phyloP scores from a whole-genome alignment of 768 basidiomycete species.

The Amanita subjunquillea region DNA sequence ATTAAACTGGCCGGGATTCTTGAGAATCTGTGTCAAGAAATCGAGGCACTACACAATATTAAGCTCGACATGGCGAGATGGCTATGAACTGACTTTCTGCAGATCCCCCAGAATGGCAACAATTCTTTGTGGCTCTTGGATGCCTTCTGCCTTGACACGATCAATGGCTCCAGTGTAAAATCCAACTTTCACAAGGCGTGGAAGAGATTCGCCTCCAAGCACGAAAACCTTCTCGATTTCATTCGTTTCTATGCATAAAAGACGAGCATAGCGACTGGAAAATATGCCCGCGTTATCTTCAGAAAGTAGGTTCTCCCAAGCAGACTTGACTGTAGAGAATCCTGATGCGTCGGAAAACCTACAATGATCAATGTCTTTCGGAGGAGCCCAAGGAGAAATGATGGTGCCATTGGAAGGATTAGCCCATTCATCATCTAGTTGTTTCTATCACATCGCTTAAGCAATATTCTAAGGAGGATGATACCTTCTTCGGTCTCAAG shows the following conservation, averaged over 20 bases:
- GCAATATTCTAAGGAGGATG: neutral
- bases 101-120: neutral
- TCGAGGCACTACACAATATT: neutral
- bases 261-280: neutral
- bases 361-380: neutral
- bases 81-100: neutral
- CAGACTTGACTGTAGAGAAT: neutral
- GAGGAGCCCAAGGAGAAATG: neutral
- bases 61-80: neutral
- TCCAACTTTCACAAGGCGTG: neutral
- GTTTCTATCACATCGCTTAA: neutral
- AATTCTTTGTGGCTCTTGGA: conserved; percentile 1
- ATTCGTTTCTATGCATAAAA: neutral
- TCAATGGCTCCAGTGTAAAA: neutral
- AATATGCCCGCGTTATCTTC: neutral
- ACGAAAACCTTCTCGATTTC: neutral
- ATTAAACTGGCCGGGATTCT: neutral
- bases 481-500: conserved; percentile 1
- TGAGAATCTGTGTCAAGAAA: neutral
- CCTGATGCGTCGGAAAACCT: neutral
- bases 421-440: neutral
- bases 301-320: neutral
- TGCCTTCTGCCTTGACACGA: neutral
- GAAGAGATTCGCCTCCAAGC: neutral
- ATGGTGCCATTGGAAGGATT: neutral